Base-by-base conservation (phyloP, 208 protist species). In the Borovskyia barvae region DNA sequence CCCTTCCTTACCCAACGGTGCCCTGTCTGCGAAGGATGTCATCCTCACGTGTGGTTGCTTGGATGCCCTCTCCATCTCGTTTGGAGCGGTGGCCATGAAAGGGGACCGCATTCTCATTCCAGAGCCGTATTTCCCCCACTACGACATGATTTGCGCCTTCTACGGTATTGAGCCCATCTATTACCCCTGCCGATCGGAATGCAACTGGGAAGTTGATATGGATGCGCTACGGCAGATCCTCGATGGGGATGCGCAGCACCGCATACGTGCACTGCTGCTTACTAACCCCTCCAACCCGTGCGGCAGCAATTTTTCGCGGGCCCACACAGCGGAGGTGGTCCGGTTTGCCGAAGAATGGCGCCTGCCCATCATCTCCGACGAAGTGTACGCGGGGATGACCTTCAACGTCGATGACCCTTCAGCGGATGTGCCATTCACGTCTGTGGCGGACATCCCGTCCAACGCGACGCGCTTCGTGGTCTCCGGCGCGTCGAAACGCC, bases 201-300 rank as follows among this genome's bases (percentile, higher is more conserved):
- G 82, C 40, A 66, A 89, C 59, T 98, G 94, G 92, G 77, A 97
- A 54, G 59, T 85, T 17, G 89, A 98, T 67, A 59, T 98, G 14
- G 80, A 72, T 5, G 71, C 88, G 22, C 33, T 66, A 32, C 50
- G 60, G 28, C 30, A n/a, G 17, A 50, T 66, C 24, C 36, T 96
- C 1, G 75, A 73, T 43, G 55, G 53, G 26, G 63, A 96, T 14
- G 81, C 96, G 20, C 83, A 97, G 54, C 63, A 60, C 15, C 76
- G 71, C 7, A 98, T 96, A 1, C 71, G 65, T 32, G 81, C 69
- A 2, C 90, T 98, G 20, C 28, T 98, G 5, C 63, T 98, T 17
- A 97, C 82, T 54, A 98, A 98, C 77, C 96, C 96, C 17, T 96
- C 87, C n/a, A 98, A 98, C 78, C 95, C 96, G 17, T 97, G 93